Conservation (phyloP, 2,329 filamentous ascomycete genomes). For the Periconia sp. region DNA sequence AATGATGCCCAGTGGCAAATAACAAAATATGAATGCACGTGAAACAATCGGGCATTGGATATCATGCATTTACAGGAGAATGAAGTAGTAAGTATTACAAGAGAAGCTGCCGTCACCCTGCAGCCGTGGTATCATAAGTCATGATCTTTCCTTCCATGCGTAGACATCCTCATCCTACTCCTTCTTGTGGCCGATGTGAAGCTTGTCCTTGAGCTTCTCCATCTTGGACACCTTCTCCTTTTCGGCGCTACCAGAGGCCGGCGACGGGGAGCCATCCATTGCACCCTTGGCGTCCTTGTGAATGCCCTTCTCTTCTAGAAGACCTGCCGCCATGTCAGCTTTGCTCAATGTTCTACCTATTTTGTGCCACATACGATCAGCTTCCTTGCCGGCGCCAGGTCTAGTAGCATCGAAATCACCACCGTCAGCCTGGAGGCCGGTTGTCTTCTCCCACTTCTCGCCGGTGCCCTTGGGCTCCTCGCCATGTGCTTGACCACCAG, state of each 20-base stretch:
- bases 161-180: too few species aligned
- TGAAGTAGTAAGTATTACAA: neutral
- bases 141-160: too few species aligned
- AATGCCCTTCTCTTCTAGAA: constrained; percentile 62
- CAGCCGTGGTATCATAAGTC: too few species aligned
- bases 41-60: neutral
- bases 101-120: too few species aligned
- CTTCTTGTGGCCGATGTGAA: constrained; percentile 58
- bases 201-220: constrained; percentile 73
- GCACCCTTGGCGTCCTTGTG: constrained; percentile 34
- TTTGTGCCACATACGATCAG: constrained; percentile 60
- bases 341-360: constrained; percentile 24
- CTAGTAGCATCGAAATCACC: constrained; percentile 67
- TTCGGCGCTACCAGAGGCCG: constrained; percentile 22
- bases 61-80: neutral
- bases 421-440: constrained; percentile 67
- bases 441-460: constrained; percentile 63
- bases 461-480: constrained; percentile 53
- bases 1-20: too few species aligned
- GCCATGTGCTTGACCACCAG: constrained; percentile 29
- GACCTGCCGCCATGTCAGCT: constrained; percentile 52
- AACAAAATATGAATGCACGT: too few species aligned
- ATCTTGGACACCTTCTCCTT: constrained; percentile 60
- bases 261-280: constrained; percentile 21
- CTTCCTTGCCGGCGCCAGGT: constrained; percentile 64